Evolutionary conservation across 1,284 basidiomycete species (phyloP), one percentile per base, ranked within the genome.

Genomic region (Ceratobasidium sp.): DNA sequence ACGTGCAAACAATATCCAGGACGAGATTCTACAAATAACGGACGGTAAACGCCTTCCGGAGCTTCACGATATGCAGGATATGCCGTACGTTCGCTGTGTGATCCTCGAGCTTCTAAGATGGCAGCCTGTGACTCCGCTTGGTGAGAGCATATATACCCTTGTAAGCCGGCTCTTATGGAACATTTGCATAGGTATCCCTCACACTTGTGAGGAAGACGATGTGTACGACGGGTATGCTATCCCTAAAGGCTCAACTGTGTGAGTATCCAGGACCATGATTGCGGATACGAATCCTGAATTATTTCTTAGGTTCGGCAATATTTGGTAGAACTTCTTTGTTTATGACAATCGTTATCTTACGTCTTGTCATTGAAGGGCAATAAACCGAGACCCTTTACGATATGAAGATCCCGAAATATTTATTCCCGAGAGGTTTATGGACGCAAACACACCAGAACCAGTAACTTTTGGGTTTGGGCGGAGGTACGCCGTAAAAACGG

Each of bases 71-170:
- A 32, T 38, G 12, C 34, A 42, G 10, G 8, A 20, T 22, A 62
- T 62, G 58, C 58, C 47, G 8, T 62, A 62, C 38, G 22, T 50
- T n/a, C 58, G 58, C 25, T 50, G 58, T 35, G 45, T 62, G 8
- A 50, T 62, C 1, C 58, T 62, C 32, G 58, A 62, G 29, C 31
- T 50, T 15, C 13, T 62, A n/a, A 29, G 58, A 12, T 62, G 58
- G 58, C 31, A 50, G 45, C 31, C 58, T 29, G 47, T 62, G 1
- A 50, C 58, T n/a, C 58, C 58, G 5, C 20, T 62, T 25, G 45
- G 58, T 62, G 8, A 38, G 45, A 25, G 13, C 2, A 6, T 25
- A 40, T 25, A 7, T 8, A 3, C 42, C 31, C 12, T 20, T 34
- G 1, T 5, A 32, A 32, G 17, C 4, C 10, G 7, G 7, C 6